A percentile compares a stretch with the other conserved stretches of the same genome.
These are phyloP conservation scores for Fusarium subglutinans DNA, from an alignment of 2,329 filamentous ascomycete species.

Conservation along the genomic window DNA sequence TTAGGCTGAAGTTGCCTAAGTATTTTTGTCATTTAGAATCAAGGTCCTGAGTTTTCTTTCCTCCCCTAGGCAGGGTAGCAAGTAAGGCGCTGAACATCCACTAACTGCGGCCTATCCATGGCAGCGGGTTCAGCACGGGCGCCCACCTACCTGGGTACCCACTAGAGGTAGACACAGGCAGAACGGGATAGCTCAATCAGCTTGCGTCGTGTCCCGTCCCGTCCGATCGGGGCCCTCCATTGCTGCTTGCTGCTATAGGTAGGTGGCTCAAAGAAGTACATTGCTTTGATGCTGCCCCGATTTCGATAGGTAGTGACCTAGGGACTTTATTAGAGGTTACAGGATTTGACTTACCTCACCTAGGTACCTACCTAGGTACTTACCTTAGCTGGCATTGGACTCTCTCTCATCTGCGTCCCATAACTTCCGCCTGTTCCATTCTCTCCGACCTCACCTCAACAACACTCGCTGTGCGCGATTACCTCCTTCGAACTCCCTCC, in stretches of 20 bases:
- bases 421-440: conserved; percentile 9
- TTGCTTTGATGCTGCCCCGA: conserved; percentile 16
- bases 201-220: conserved; percentile 11
- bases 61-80: background rate
- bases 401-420: conserved; percentile 26
- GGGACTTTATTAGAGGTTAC: background rate
- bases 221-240: conserved; percentile 4
- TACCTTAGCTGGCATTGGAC: background rate
- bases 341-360: conserved; percentile 1
- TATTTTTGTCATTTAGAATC: too few species aligned
- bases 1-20: too few species aligned
- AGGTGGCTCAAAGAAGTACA: background rate
- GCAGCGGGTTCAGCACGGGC: conserved; percentile 3
- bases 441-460: conserved; percentile 16
- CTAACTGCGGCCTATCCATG: conserved; percentile 9
- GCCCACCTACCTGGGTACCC: background rate
- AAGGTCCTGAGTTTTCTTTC: too few species aligned
- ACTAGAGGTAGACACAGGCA: background rate
- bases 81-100: conserved; percentile 18
- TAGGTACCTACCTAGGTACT: background rate
- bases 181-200: background rate
- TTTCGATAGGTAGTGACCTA: conserved; percentile 13
- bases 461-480: conserved; percentile 20
- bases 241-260: background rate
- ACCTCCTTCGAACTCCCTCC: background rate